Evolutionary conservation across 176 grass and related monocot genomes (phyloP).

Genomic region (Carex scoparia): DNA sequence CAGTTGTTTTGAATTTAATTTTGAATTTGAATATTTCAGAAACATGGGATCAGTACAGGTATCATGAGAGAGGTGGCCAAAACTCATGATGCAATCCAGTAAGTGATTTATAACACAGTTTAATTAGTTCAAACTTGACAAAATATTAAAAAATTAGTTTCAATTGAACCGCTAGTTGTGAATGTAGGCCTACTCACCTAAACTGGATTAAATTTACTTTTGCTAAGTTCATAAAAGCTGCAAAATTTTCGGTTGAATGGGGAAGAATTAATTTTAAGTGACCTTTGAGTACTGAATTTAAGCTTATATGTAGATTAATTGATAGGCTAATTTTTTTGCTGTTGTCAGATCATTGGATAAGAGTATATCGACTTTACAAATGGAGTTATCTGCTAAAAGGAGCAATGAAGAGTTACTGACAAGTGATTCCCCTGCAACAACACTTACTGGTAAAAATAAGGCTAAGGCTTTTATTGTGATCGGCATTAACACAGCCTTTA

Average conservation of each 20-base stretch:
- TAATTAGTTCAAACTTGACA: conserved; percentile 7
- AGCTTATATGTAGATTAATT: not conserved
- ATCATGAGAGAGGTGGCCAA: conserved; percentile 89
- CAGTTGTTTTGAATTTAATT: not conserved
- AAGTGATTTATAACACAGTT: conserved; percentile 20
- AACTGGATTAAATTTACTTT: not conserved
- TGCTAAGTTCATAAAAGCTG: conserved; percentile 25
- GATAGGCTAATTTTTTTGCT: conserved; percentile 26
- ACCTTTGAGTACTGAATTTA: too few relatives aligned
- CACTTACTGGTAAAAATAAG: conserved; percentile 34
- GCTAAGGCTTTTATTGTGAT: conserved; percentile 85
- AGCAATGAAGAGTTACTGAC: conserved; percentile 48
- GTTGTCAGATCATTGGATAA: conserved; percentile 87
- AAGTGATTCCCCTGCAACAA: conserved; percentile 42
- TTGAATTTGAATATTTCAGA: conserved; percentile 38
- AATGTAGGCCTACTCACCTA: not conserved
- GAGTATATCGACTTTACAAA: conserved; percentile 92
- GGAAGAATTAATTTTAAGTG: not conserved
- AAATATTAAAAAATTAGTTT: not conserved
- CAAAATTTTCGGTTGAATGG: not conserved
- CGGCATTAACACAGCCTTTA: conserved; percentile 89
- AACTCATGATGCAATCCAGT: conserved; percentile 93
- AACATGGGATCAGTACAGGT: conserved; percentile 61
- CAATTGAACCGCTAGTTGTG: not conserved
- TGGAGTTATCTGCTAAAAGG: conserved; percentile 85